phyloP scores from a whole-genome alignment of 192 early-diverging fungal genomes.

The Jimgerdemannia flammicorona region DNA sequence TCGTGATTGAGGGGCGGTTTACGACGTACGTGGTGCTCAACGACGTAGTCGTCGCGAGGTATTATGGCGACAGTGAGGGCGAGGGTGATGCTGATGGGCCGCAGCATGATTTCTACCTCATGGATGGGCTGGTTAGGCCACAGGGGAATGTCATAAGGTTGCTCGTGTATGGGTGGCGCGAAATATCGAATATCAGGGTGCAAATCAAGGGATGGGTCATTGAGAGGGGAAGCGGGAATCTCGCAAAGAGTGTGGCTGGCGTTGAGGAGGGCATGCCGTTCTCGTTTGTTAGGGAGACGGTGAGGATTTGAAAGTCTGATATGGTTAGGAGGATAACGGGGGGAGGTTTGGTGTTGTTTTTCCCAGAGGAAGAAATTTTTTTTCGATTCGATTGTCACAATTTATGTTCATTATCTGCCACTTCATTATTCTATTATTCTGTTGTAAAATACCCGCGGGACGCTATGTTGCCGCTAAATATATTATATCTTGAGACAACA shows the following conservation, averaged over 20 bases:
- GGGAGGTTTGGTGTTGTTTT: too few species aligned
- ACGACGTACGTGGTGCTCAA: slow-evolving; percentile 70
- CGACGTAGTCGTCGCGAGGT: slow-evolving; percentile 61
- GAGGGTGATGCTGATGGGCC: slow-evolving; percentile 40
- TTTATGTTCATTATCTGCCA: too few species aligned
- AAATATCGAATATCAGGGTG: background rate
- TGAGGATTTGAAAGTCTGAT: too few species aligned
- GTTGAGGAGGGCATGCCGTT: too few species aligned
- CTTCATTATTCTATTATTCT: too few species aligned
- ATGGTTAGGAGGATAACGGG: too few species aligned
- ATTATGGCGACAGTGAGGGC: slow-evolving; percentile 47
- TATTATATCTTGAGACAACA: too few species aligned
- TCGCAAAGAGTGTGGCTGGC: background rate
- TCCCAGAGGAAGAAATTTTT: too few species aligned
- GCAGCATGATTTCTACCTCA: slow-evolving; percentile 68
- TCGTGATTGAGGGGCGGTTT: slow-evolving; percentile 62
- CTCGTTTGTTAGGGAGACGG: too few species aligned
- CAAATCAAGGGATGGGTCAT: background rate
- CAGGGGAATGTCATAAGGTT: slow-evolving; percentile 37
- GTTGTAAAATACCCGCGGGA: too few species aligned
- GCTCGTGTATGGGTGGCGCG: slow-evolving; percentile 44
- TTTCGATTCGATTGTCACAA: too few species aligned
- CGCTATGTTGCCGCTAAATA: too few species aligned
- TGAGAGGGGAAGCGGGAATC: background rate
- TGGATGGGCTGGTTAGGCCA: slow-evolving; percentile 44